phyloP scores from a whole-genome alignment of 2,329 filamentous ascomycete species.

The Aaosphaeria pasadenensis region DNA sequence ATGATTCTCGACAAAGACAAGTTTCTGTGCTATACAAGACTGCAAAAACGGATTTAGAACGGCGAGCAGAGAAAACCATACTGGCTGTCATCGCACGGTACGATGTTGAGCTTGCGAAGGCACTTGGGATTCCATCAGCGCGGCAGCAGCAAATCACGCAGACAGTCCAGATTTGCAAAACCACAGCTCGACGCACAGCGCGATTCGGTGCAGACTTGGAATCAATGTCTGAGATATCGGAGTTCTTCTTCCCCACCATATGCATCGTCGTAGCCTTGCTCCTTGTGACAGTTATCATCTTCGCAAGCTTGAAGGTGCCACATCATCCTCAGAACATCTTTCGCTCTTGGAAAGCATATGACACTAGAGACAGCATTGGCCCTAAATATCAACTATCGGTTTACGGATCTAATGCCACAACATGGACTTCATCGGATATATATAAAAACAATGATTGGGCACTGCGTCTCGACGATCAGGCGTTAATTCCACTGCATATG shows the following conservation, averaged over 20 bases:
- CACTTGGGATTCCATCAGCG: constrained; percentile 1
- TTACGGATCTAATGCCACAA: constrained; percentile 3
- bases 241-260: too few species aligned
- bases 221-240: too few species aligned
- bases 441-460: constrained; percentile 3
- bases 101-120: neutral
- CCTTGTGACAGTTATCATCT: too few species aligned
- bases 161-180: neutral
- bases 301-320: too few species aligned
- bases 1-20: neutral
- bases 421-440: neutral
- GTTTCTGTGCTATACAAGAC: constrained; percentile 1
- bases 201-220: too few species aligned
- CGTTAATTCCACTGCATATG: constrained; percentile 8
- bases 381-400: constrained; percentile 7
- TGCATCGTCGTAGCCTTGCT: too few species aligned
- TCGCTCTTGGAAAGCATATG: constrained; percentile 2
- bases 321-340: too few species aligned
- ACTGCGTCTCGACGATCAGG: constrained; percentile 15
- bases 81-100: constrained; percentile 3
- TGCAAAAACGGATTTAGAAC: neutral
- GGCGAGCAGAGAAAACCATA: neutral
- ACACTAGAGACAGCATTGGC: constrained; percentile 6
- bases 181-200: too few species aligned
- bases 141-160: neutral